Evolutionary conservation across 805 yeast species (phyloP).

Genomic region (Pichia californica): DNA sequence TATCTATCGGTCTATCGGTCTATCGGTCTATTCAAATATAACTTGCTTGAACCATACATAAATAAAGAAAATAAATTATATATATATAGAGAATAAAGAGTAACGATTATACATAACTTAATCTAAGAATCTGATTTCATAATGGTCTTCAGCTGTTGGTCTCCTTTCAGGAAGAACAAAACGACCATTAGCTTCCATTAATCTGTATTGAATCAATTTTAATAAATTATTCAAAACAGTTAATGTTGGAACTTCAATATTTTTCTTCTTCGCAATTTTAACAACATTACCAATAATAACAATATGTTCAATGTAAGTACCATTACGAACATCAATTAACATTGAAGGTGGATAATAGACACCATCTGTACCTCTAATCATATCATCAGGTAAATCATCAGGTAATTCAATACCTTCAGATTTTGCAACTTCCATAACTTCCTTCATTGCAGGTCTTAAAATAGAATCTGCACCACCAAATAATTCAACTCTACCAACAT

Average conservation of each 20-base stretch:
- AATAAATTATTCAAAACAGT: slow-evolving; percentile 22
- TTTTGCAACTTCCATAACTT: slow-evolving; percentile 36
- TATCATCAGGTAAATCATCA: slow-evolving; percentile 33
- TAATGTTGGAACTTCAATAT: slow-evolving; percentile 25
- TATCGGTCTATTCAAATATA: no score
- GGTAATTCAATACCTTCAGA: slow-evolving; percentile 37
- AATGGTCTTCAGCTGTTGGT: slow-evolving; percentile 22
- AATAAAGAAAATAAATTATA: no score
- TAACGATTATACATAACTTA: no score
- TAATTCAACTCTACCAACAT: slow-evolving; percentile 30
- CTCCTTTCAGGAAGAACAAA: slow-evolving; percentile 25
- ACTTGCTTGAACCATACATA: no score
- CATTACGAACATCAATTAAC: slow-evolving; percentile 38
- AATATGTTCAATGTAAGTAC: slow-evolving; percentile 35
- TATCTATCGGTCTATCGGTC: no score
- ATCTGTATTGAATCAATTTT: slow-evolving; percentile 25
- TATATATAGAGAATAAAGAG: no score
- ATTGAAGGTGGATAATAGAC: slow-evolving; percentile 41
- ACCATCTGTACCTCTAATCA: slow-evolving; percentile 35
- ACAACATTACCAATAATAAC: slow-evolving; percentile 37
- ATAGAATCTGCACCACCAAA: slow-evolving; percentile 23
- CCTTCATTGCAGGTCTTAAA: slow-evolving; percentile 37
- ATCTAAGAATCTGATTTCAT: slow-evolving; percentile 7
- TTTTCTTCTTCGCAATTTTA: slow-evolving; percentile 23
- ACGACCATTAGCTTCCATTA: slow-evolving; percentile 25